Conservation (phyloP, 129 eudicot species). For the Ambrosia trifida region DNA sequence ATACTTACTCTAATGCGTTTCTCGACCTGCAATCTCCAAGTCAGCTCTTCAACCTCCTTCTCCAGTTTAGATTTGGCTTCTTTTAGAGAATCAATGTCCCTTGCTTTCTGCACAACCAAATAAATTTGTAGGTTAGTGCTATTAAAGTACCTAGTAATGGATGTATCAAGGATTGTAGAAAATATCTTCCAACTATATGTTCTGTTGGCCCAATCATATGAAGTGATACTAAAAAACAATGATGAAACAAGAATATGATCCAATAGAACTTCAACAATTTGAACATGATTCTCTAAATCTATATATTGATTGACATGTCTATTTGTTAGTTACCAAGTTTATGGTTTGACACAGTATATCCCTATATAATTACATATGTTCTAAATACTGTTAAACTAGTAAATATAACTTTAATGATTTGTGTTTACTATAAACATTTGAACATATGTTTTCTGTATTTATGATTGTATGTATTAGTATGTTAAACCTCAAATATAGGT, state of each 20-base stretch:
- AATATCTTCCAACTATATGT: background rate
- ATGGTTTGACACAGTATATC: too few relatives aligned
- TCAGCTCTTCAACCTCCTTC: conserved; percentile 87
- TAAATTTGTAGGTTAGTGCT: conserved; percentile 9
- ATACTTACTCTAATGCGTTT: conserved; percentile 71
- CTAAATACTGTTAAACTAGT: too few relatives aligned
- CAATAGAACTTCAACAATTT: too few relatives aligned
- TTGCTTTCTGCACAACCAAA: conserved; percentile 62
- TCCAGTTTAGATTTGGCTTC: conserved; percentile 82
- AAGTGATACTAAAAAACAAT: background rate
- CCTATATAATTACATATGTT: too few relatives aligned
- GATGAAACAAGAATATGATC: background rate
- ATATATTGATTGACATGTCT: too few relatives aligned
- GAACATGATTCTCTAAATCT: too few relatives aligned
- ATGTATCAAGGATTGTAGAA: conserved; percentile 22
- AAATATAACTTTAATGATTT: too few relatives aligned
- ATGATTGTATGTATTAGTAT: too few relatives aligned
- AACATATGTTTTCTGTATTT: too few relatives aligned
- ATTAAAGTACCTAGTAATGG: conserved; percentile 10
- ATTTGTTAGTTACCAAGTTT: too few relatives aligned
- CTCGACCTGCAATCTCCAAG: conserved; percentile 69
- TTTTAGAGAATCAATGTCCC: conserved; percentile 73
- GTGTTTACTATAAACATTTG: too few relatives aligned
- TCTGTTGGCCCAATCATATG: background rate
- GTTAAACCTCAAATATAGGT: too few relatives aligned